Conservation (phyloP, 345 rosid genomes). For the Iberis pinnata region DNA sequence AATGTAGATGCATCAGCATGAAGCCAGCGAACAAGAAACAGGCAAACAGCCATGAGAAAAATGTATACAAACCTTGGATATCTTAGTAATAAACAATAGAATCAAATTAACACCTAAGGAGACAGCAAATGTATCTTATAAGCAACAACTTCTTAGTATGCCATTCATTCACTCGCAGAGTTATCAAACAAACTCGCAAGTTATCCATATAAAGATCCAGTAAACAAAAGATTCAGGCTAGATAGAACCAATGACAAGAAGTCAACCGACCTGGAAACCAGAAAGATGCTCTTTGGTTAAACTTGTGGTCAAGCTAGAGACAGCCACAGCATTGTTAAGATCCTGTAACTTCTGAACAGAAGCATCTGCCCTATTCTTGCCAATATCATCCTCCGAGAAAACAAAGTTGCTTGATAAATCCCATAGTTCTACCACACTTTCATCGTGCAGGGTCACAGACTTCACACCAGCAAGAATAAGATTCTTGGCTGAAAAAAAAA, state of each 20-base stretch:
- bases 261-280: conserved; percentile 60
- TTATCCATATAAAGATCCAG: background rate
- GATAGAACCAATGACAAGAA: conserved; percentile 4
- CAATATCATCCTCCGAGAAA: conserved; percentile 73
- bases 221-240: background rate
- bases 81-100: background rate
- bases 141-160: background rate
- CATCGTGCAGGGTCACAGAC: conserved; percentile 95
- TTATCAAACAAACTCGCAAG: background rate
- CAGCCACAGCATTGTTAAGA: conserved; percentile 77
- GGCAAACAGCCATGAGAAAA: conserved; percentile 1
- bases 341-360: conserved; percentile 94
- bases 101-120: background rate
- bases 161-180: background rate
- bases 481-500: conserved; percentile 71
- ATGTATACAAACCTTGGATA: background rate
- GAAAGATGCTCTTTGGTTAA: conserved; percentile 74
- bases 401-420: conserved; percentile 84
- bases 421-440: conserved; percentile 75
- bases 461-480: conserved; percentile 96
- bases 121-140: background rate
- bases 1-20: conserved; percentile 14
- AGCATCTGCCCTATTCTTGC: conserved; percentile 92
- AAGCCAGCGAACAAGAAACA: conserved; percentile 13
- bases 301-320: conserved; percentile 60